Evolutionary conservation across 2,329 filamentous ascomycete species (phyloP).

Genomic region (Clarireedia hainanense): DNA sequence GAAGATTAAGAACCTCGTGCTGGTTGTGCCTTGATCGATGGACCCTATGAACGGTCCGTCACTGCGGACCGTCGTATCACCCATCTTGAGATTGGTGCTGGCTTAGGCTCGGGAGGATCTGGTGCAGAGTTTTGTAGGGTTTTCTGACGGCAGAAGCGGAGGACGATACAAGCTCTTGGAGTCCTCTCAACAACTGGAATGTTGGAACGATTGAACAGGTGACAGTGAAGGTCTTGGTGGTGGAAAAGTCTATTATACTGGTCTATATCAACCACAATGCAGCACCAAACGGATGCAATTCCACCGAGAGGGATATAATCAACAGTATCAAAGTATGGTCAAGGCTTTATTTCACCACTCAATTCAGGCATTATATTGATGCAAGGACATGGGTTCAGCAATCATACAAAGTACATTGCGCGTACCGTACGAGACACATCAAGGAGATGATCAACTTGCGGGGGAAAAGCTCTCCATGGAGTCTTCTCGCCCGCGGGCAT

Average conservation of each 20-base stretch:
- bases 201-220: background rate
- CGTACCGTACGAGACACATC: too few relatives aligned
- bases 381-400: too few relatives aligned
- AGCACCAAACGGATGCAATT: background rate
- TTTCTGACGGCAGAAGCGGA: background rate
- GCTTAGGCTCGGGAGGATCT: background rate
- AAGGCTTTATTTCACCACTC: too few relatives aligned
- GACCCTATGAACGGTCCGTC: conserved; percentile 54
- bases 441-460: too few relatives aligned
- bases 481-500: background rate
- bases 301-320: background rate
- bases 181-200: background rate
- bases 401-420: too few relatives aligned
- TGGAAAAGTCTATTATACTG: too few relatives aligned
- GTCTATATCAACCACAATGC: background rate
- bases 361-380: too few relatives aligned
- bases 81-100: conserved; percentile 7
- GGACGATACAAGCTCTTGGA: background rate
- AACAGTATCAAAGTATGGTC: too few relatives aligned
- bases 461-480: too few relatives aligned
- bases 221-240: background rate
- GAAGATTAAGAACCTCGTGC: conserved; percentile 72
- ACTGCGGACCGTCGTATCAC: conserved; percentile 2
- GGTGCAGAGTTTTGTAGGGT: conserved; percentile 1
- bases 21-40: conserved; percentile 75